These are phyloP conservation scores for Lipomyces japonicus DNA, from an alignment of 805 yeast species.

Conservation along the genomic window DNA sequence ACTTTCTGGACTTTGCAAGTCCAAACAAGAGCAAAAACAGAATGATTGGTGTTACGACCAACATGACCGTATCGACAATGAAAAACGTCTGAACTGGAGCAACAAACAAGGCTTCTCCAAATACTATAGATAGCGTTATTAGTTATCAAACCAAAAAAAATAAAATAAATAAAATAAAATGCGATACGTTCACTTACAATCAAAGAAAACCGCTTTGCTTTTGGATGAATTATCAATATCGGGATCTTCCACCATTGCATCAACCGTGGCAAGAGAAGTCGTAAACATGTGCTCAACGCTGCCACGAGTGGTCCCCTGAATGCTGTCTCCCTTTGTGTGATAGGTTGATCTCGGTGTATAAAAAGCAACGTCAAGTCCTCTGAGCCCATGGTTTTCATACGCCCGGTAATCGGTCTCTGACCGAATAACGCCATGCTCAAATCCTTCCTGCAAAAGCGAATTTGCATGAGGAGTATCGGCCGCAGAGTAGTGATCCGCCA, in stretches of 20 bases:
- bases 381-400: conserved; percentile 58
- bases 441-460: conserved; percentile 81
- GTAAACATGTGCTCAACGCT: conserved; percentile 84
- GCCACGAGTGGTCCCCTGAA: conserved; percentile 57
- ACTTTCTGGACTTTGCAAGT: conserved; percentile 27
- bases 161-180: not conserved
- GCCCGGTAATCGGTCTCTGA: conserved; percentile 86
- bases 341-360: conserved; percentile 78
- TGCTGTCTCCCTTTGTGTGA: conserved; percentile 73
- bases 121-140: conserved; percentile 10
- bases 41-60: conserved; percentile 55
- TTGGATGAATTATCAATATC: conserved; percentile 36
- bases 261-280: conserved; percentile 59
- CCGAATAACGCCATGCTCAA: conserved; percentile 62
- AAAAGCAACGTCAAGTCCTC: conserved; percentile 90
- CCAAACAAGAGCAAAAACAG: conserved; percentile 44
- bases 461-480: conserved; percentile 65
- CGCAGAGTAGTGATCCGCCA: conserved; percentile 54
- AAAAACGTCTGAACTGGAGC: conserved; percentile 40
- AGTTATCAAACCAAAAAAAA: too few species aligned
- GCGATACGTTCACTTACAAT: conserved; percentile 34
- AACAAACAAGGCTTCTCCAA: conserved; percentile 25
- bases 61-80: conserved; percentile 49
- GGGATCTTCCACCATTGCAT: conserved; percentile 44
- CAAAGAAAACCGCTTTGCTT: conserved; percentile 56